A percentile compares a stretch with the other conserved stretches of the same genome.
phyloP scores from a whole-genome alignment of 108 stramenopile genomes.

The Cylindrotheca fusiformis region DNA sequence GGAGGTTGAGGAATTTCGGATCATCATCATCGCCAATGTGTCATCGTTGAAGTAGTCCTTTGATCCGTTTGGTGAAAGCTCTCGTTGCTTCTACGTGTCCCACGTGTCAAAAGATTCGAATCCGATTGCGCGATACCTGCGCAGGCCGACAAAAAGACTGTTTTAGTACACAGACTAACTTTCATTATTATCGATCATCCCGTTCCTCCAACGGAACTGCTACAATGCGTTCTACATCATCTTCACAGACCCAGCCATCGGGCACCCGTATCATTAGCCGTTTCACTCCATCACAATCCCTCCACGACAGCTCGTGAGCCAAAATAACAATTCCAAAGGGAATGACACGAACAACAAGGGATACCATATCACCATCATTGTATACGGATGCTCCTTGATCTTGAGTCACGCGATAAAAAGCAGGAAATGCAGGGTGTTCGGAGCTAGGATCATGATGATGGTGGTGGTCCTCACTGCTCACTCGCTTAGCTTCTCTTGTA shows the following conservation, averaged over 20 bases:
- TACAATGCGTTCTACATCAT: conserved; percentile 23
- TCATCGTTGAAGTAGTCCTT: too few species aligned
- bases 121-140: too few species aligned
- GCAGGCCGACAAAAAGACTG: too few species aligned
- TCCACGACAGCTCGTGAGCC: conserved; percentile 18
- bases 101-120: too few species aligned
- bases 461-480: not conserved
- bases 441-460: not conserved
- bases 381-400: conserved; percentile 35
- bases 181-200: too few species aligned
- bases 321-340: conserved; percentile 31
- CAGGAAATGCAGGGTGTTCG: conserved; percentile 32
- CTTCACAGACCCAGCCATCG: conserved; percentile 34
- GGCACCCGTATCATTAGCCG: conserved; percentile 35
- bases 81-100: too few species aligned
- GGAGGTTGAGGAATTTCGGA: too few species aligned
- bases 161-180: too few species aligned
- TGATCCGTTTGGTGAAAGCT: too few species aligned
- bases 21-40: too few species aligned
- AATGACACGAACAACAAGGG: conserved; percentile 22
- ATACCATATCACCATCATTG: conserved; percentile 9
- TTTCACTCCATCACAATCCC: conserved; percentile 16
- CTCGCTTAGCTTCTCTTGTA: not conserved
- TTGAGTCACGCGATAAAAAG: conserved; percentile 34
- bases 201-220: conserved; percentile 27